Base-by-base conservation (phyloP, 768 basidiomycete species). In the Trametes sanguinea region DNA sequence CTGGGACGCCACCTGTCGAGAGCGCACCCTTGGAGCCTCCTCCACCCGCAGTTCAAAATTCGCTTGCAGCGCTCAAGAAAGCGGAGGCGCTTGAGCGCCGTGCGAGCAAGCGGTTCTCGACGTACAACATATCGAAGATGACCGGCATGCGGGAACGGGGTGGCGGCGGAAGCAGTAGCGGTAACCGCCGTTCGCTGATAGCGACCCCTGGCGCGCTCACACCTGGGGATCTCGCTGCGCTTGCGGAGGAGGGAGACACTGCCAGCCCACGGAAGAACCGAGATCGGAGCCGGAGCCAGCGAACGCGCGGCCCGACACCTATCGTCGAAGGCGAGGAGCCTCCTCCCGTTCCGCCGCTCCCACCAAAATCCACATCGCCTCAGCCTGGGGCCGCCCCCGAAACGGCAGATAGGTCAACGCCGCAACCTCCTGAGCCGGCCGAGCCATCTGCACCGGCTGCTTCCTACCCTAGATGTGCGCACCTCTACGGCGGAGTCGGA, bases 41-140 rank as follows among this genome's bases (percentile, higher is more conserved):
- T 6, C 74, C 77, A 11, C 88, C 89, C 40, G 88, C 84, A 0
- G 85, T 92, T 29, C 90, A 90, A 54, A 85, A 85, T 69, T 90
- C 92, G 5, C 82, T 98, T 9, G 94, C 92, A 6, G 94, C 94
- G 7, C 80, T 99, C 48, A 90, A 95, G 75, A 87, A 89, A 68
- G 87, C 85, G 53, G 94, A 95, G 66, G 83, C 86, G 0, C 82
- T 98, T 42, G 93, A 95, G 68, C 85, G 96, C 22, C 83, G 96
- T 48, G 96, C 96, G 16, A 95, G 92, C 22, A 98, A 98, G 72
- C 90, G 97, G 0, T 98, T 95, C 76, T 97, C 95, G 45, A 88
- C 88, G 1, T 98, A 96, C 72, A 92, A 95, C 65, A 90, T 98
- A 68, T 87, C 90, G 50, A 95, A 95, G 77, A 95, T 98, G 89